These are phyloP conservation scores for Aegle marmelos DNA, from an alignment of 345 rosid genomes.

Conservation along the genomic window DNA sequence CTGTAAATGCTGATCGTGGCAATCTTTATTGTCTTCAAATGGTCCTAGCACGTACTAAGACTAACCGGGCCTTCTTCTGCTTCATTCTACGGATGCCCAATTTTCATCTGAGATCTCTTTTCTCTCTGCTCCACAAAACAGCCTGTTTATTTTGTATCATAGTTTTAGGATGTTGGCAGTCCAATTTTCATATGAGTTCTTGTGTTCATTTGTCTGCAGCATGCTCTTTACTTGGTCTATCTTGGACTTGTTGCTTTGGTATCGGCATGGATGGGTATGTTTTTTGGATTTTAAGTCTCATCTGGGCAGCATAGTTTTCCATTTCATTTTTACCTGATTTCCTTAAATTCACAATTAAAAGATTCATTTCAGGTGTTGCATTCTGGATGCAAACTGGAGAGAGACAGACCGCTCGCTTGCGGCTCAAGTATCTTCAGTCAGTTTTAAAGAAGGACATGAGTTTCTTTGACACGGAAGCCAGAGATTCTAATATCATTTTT, in stretches of 20 bases:
- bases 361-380: slow-evolving; percentile 48
- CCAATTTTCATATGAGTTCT: not conserved
- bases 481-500: slow-evolving; percentile 58
- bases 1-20: too few species aligned
- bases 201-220: slow-evolving; percentile 30
- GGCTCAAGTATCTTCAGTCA: slow-evolving; percentile 62
- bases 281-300: not conserved
- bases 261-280: slow-evolving; percentile 71
- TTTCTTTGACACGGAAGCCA: slow-evolving; percentile 73
- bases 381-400: slow-evolving; percentile 89
- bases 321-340: not conserved
- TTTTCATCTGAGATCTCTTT: not conserved
- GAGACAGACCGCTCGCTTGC: slow-evolving; percentile 75
- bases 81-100: not conserved
- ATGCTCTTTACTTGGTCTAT: slow-evolving; percentile 70
- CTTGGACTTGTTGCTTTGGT: slow-evolving; percentile 50
- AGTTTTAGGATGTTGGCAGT: not conserved
- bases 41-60: too few species aligned
- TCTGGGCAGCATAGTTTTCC: not conserved
- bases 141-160: not conserved
- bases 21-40: too few species aligned
- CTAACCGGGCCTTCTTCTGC: too few species aligned
- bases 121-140: not conserved
- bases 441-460: slow-evolving; percentile 56
- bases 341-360: not conserved